Evolutionary conservation across 352 stramenopile genomes (phyloP).

Genomic region (Pythium graminicola): DNA sequence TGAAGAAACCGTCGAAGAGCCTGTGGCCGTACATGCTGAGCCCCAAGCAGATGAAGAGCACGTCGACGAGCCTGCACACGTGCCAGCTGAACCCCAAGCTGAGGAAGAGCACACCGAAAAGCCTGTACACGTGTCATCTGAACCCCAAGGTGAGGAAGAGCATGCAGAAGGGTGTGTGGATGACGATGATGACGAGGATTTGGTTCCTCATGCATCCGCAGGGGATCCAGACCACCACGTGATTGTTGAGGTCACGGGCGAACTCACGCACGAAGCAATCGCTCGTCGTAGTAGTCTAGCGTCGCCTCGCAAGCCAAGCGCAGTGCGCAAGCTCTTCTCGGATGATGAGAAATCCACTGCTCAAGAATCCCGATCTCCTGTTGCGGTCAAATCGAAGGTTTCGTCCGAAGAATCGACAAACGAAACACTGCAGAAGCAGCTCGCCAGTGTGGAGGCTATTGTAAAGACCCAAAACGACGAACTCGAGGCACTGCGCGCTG

Average conservation of each 20-base stretch:
- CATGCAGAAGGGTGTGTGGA: too few species aligned
- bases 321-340: constrained; percentile 15
- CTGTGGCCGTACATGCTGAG: neutral
- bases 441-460: constrained; percentile 22
- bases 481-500: constrained; percentile 28
- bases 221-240: constrained; percentile 13
- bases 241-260: constrained; percentile 21
- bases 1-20: neutral
- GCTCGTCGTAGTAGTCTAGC: constrained; percentile 1
- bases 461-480: constrained; percentile 33
- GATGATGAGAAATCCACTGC: constrained; percentile 4
- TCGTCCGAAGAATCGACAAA: too few species aligned
- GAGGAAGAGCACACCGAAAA: too few species aligned
- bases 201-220: neutral
- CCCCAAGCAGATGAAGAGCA: too few species aligned
- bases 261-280: constrained; percentile 20
- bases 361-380: too few species aligned
- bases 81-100: too few species aligned
- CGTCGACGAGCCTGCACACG: too few species aligned
- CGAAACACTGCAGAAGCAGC: constrained; percentile 28
- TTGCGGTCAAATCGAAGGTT: too few species aligned
- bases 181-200: constrained; percentile 12
- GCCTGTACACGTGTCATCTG: too few species aligned
- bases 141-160: too few species aligned
- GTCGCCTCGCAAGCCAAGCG: constrained; percentile 4